phyloP scores from a whole-genome alignment of 2,329 filamentous ascomycete species.

The Nectriaceae sp. region DNA sequence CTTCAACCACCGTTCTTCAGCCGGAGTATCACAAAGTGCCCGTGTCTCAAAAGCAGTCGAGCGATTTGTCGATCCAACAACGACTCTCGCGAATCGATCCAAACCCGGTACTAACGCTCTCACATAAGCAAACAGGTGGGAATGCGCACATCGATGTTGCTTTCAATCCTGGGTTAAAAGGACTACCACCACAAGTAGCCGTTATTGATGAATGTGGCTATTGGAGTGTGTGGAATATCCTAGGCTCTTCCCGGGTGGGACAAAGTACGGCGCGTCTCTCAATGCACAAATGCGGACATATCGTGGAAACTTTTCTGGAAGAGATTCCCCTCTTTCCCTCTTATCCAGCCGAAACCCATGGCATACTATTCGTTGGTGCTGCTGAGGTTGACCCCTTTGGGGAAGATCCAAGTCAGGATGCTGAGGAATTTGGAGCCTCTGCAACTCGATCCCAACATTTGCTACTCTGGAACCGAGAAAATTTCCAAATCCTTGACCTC shows the following conservation, averaged over 20 bases:
- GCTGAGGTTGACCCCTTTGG: conserved; percentile 22
- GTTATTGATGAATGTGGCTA: conserved; percentile 65
- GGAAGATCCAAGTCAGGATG: conserved; percentile 13
- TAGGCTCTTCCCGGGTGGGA: conserved; percentile 36
- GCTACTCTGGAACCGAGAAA: conserved; percentile 39
- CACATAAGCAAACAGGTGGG: conserved; percentile 53
- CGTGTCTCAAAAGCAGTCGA: conserved; percentile 22
- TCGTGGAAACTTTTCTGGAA: conserved; percentile 40
- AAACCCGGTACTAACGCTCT: conserved; percentile 57
- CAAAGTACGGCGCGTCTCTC: conserved; percentile 36
- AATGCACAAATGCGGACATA: conserved; percentile 44
- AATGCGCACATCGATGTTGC: conserved; percentile 61
- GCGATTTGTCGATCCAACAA: conserved; percentile 16
- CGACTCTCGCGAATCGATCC: conserved; percentile 54
- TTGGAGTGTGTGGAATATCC: conserved; percentile 70
- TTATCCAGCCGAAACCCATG: conserved; percentile 41
- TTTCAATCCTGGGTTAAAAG: conserved; percentile 56
- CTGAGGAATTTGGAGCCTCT: conserved; percentile 5
- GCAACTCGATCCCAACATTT: conserved; percentile 26
- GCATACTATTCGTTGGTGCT: conserved; percentile 44
- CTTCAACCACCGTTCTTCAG: conserved; percentile 52
- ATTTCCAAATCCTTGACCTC: conserved; percentile 39
- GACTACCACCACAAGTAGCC: conserved; percentile 61
- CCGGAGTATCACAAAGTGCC: conserved; percentile 50
- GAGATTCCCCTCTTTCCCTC: conserved; percentile 33